Conservation (phyloP, 345 rosid species). For the Erucastrum elatum region DNA sequence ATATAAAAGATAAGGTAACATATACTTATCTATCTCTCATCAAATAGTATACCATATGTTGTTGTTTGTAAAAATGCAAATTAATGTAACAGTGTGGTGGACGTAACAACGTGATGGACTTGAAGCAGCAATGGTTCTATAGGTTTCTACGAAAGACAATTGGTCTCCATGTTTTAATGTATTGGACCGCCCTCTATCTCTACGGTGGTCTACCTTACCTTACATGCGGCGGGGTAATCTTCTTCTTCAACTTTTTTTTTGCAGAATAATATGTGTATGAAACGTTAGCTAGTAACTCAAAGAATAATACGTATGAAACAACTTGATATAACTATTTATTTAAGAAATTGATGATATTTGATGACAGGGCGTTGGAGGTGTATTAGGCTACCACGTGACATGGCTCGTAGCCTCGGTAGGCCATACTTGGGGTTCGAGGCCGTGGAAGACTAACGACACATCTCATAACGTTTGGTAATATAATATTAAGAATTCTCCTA, state of each 20-base stretch:
- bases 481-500: too few species aligned
- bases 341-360: neutral
- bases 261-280: neutral
- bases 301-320: neutral
- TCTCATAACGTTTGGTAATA: constrained; percentile 79
- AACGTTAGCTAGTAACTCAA: neutral
- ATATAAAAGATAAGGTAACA: constrained; percentile 51
- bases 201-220: constrained; percentile 75
- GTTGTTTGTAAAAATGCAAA: neutral
- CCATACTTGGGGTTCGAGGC: constrained; percentile 79
- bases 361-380: constrained; percentile 61
- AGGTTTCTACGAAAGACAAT: constrained; percentile 58
- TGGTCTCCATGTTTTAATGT: constrained; percentile 58
- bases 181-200: constrained; percentile 52
- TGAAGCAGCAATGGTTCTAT: constrained; percentile 75
- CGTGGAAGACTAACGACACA: constrained; percentile 77
- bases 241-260: too few species aligned
- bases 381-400: constrained; percentile 67
- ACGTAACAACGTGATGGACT: constrained; percentile 73
- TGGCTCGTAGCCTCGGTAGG: constrained; percentile 84
- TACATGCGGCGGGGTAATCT: constrained; percentile 78
- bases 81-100: constrained; percentile 37
- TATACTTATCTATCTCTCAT: neutral
- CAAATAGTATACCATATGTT: neutral
- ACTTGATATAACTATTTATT: neutral